These are phyloP conservation scores for Kurtzmaniella quercitrusa DNA, from an alignment of 1,139 yeast genomes.

Conservation along the genomic window DNA sequence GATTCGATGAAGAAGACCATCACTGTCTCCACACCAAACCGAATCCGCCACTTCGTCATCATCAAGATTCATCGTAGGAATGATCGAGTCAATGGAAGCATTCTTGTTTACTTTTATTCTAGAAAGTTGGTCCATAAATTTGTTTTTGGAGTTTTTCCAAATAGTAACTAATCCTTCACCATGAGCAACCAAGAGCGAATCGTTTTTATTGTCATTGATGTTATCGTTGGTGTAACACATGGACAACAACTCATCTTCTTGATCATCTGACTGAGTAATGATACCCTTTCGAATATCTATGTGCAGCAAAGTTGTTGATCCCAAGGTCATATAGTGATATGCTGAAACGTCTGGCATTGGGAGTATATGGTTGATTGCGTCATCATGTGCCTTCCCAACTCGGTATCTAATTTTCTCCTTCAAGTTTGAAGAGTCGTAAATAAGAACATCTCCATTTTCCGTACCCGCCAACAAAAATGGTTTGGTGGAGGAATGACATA, in stretches of 20 bases:
- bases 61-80: conserved; percentile 73
- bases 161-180: conserved; percentile 89
- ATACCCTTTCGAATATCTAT: conserved; percentile 76
- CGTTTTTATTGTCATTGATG: conserved; percentile 49
- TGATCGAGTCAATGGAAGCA: conserved; percentile 74
- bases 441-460: conserved; percentile 65
- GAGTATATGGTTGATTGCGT: conserved; percentile 70
- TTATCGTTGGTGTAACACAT: conserved; percentile 60
- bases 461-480: conserved; percentile 72
- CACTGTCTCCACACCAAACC: conserved; percentile 83
- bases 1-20: conserved; percentile 71
- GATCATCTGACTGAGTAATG: conserved; percentile 71
- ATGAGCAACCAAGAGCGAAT: conserved; percentile 69
- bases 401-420: conserved; percentile 36
- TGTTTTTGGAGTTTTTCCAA: conserved; percentile 76
- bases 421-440: conserved; percentile 54
- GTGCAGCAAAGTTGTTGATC: conserved; percentile 77
- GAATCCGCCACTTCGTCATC: conserved; percentile 45
- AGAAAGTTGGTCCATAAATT: conserved; percentile 74
- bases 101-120: conserved; percentile 67
- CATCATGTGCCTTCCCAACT: conserved; percentile 60
- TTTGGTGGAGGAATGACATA: conserved; percentile 61
- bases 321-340: conserved; percentile 79
- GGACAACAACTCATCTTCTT: conserved; percentile 84
- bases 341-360: conserved; percentile 65